Conservation (phyloP, 495 filamentous ascomycete genomes). For the Pyronema domesticum region DNA sequence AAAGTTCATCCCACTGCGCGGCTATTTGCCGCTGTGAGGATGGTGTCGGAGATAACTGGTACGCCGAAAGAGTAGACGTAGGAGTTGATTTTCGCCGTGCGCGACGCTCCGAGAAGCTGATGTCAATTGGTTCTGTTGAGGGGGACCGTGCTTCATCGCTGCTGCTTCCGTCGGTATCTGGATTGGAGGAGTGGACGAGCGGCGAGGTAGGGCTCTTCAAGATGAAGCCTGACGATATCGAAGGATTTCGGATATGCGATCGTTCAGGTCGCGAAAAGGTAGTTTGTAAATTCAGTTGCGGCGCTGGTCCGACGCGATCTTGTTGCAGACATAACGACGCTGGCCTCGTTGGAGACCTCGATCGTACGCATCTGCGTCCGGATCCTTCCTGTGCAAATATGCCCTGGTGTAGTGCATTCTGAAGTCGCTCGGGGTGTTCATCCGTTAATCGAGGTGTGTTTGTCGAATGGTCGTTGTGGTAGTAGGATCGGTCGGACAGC, state of each 20-base stretch:
- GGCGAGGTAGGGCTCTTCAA: slow-evolving; percentile 84
- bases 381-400: slow-evolving; percentile 11
- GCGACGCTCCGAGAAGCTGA: slow-evolving; percentile 12
- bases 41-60: slow-evolving; percentile 16
- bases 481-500: slow-evolving; percentile 19
- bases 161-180: slow-evolving; percentile 34
- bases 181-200: slow-evolving; percentile 64
- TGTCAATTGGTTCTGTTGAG: slow-evolving; percentile 27
- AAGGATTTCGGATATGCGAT: slow-evolving; percentile 26
- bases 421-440: slow-evolving; percentile 20
- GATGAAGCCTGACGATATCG: slow-evolving; percentile 64
- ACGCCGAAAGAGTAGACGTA: slow-evolving; percentile 18
- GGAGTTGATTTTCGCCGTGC: slow-evolving; percentile 23
- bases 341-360: neutral
- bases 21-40: neutral
- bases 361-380: neutral
- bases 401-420: slow-evolving; percentile 22
- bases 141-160: slow-evolving; percentile 10
- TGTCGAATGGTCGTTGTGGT: slow-evolving; percentile 14
- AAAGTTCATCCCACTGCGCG: slow-evolving; percentile 14
- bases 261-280: neutral
- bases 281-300: neutral
- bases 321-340: neutral
- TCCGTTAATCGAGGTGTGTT: slow-evolving; percentile 15
- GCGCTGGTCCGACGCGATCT: neutral